phyloP scores from a whole-genome alignment of 2,329 filamentous ascomycete species.

The Byssochlamys sp. region DNA sequence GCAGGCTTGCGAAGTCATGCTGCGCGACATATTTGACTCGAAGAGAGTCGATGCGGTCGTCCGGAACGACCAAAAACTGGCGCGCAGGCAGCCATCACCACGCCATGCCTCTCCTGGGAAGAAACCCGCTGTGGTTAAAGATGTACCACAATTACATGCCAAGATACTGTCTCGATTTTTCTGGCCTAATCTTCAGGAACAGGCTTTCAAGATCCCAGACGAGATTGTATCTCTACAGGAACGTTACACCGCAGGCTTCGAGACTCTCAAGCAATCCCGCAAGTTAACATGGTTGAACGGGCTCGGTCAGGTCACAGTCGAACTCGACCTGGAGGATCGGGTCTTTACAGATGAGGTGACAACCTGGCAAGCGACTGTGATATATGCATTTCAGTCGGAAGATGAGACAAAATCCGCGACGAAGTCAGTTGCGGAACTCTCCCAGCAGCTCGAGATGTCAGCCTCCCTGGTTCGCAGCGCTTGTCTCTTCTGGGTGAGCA shows the following conservation, averaged over 20 bases:
- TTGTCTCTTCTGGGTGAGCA: slow-evolving; percentile 54
- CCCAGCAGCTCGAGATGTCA: slow-evolving; percentile 46
- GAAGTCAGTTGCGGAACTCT: slow-evolving; percentile 36
- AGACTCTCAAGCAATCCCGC: slow-evolving; percentile 67
- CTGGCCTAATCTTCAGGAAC: slow-evolving; percentile 71
- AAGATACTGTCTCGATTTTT: slow-evolving; percentile 87
- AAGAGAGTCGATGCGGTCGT: slow-evolving; percentile 61
- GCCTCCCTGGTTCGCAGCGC: slow-evolving; percentile 49
- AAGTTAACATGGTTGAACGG: slow-evolving; percentile 84
- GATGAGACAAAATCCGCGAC: slow-evolving; percentile 21
- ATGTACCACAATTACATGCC: slow-evolving; percentile 52
- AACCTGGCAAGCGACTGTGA: slow-evolving; percentile 79
- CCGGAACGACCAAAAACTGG: slow-evolving; percentile 41
- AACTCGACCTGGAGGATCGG: slow-evolving; percentile 74
- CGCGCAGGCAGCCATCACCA: slow-evolving; percentile 15
- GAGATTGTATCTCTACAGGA: slow-evolving; percentile 50
- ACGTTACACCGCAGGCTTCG: slow-evolving; percentile 65
- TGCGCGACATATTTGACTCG: slow-evolving; percentile 83
- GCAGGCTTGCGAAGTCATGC: slow-evolving; percentile 94
- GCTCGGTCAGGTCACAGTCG: slow-evolving; percentile 68
- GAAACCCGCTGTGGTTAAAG: slow-evolving; percentile 22
- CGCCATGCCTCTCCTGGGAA: slow-evolving; percentile 13
- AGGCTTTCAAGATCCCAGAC: slow-evolving; percentile 37
- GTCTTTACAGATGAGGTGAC: slow-evolving; percentile 60
- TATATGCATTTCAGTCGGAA: slow-evolving; percentile 63